Conservation (phyloP, 768 basidiomycete genomes). For the Trametes elegans region DNA sequence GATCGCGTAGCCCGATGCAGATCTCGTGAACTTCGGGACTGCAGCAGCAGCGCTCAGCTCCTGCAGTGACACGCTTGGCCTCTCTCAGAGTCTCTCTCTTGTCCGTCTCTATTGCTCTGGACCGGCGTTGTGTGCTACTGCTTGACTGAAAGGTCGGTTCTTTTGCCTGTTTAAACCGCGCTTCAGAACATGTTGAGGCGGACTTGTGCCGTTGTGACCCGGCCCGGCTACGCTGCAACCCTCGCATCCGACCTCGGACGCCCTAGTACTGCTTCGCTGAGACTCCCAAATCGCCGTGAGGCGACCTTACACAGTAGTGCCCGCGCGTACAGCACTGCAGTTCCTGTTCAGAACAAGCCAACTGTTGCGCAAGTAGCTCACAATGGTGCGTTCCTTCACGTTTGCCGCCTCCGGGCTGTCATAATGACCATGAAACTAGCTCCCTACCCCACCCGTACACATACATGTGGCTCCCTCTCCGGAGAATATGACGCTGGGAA, state of each 20-base stretch:
- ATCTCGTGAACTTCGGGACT: too few species aligned
- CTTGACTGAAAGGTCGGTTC: too few species aligned
- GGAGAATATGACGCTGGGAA: slow-evolving; percentile 20
- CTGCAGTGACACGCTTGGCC: too few species aligned
- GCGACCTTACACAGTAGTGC: neutral
- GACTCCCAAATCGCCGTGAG: neutral
- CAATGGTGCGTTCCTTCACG: neutral
- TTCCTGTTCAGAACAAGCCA: neutral
- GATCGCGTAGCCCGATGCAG: too few species aligned
- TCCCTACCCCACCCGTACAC: slow-evolving; percentile 27
- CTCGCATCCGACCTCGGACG: neutral
- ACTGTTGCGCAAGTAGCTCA: neutral
- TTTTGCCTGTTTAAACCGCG: neutral
- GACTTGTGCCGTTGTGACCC: neutral
- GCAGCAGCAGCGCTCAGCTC: too few species aligned
- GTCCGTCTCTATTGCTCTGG: too few species aligned
- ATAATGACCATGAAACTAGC: slow-evolving; percentile 5
- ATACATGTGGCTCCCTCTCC: slow-evolving; percentile 26
- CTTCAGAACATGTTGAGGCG: neutral
- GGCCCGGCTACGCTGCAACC: neutral
- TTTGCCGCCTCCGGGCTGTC: neutral
- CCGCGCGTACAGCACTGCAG: too few species aligned
- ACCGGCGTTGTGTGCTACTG: too few species aligned
- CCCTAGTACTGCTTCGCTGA: neutral
- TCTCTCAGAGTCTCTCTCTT: too few species aligned